Base-by-base conservation (phyloP, 805 yeast species). In the Candida andamanensis region DNA sequence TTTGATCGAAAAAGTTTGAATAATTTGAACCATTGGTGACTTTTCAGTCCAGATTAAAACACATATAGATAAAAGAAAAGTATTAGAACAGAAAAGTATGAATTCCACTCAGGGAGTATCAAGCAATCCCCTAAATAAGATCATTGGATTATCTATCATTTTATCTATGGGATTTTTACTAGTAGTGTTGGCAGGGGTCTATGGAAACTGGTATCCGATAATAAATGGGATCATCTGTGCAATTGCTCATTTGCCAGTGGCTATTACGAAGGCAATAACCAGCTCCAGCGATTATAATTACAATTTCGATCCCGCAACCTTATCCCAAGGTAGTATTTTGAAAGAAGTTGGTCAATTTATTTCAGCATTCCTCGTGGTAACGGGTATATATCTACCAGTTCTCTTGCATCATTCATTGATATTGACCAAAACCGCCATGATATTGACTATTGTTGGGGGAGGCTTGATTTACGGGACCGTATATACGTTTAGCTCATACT, bases 191-290 rank as follows among this genome's bases (percentile, higher is more conserved):
- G 86, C 95, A 28, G 87, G 95, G 32, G 67, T 92, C 9, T 85
- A 76, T 62, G 83, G 85, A 29, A 87, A 86, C 56, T 92, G 96
- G 94, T 77, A 81, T 49, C 97, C 98, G 22, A 69, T 90, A 36
- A 70, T 80, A 23, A 85, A 83, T 44, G 69, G 70, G 5, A 29
- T 64, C 15, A 50, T 64, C 26, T 66, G 63, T 40, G 65, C 61
- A 12, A 42, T 59, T 22, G 72, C 68, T 13, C 65, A 61, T 46
- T 46, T 60, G 19, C 71, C 68, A 14, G 52, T 60, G 13, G 55
- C 52, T 4, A 44, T 65, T 5, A 46, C 69, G 8, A 55, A 50
- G 12, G 58, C 61, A 1, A 30, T 58, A 7, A 35, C 59, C 13
- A 48, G 40, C 27, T 53, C 58, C 26, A 52, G 59, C 27, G 70